Evolutionary conservation across 768 basidiomycete genomes (phyloP).

Genomic region (Serendipita sp.): DNA sequence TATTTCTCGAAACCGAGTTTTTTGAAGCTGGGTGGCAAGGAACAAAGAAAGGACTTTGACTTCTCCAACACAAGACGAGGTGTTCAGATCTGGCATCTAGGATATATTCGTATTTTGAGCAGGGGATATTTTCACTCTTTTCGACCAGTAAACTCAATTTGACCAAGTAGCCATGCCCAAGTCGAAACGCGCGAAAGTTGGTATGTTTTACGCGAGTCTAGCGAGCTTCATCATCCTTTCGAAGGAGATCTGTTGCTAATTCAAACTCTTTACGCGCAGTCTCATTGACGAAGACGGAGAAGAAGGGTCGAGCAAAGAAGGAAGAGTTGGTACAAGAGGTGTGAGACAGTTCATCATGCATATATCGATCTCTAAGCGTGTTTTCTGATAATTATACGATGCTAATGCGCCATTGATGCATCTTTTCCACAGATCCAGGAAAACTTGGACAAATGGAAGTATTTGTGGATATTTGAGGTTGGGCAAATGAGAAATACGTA

Average conservation of each 20-base stretch:
- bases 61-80: too few relatives aligned
- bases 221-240: neutral
- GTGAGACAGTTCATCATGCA: constrained; percentile 13
- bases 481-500: constrained; percentile 92
- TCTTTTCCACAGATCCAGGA: constrained; percentile 45
- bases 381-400: neutral
- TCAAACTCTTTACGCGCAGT: constrained; percentile 32
- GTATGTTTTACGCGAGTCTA: constrained; percentile 27
- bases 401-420: neutral
- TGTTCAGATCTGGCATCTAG: neutral
- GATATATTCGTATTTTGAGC: neutral
- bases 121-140: too few relatives aligned
- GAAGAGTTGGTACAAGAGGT: constrained; percentile 66
- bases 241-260: constrained; percentile 7
- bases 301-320: constrained; percentile 90
- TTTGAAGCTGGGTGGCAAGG: neutral
- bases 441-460: constrained; percentile 77
- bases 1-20: neutral
- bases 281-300: constrained; percentile 82
- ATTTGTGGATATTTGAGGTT: constrained; percentile 91
- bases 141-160: too few relatives aligned
- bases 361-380: neutral
- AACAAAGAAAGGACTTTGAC: neutral
- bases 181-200: constrained; percentile 79
- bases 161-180: constrained; percentile 44